phyloP scores from a whole-genome alignment of 257 asterid species.

The Ocimum tenuiflorum region DNA sequence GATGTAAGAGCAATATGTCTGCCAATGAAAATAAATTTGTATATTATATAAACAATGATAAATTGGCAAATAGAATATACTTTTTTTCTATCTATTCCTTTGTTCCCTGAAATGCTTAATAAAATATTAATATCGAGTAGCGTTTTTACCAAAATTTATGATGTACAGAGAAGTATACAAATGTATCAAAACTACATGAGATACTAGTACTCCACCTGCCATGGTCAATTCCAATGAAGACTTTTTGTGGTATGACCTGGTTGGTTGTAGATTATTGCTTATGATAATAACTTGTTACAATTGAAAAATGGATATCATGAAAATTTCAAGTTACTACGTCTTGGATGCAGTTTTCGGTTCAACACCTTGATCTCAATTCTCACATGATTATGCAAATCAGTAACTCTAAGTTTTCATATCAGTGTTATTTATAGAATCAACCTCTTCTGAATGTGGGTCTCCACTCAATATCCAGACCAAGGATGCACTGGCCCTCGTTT shows the following conservation, averaged over 20 bases:
- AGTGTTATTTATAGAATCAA: conserved; percentile 10
- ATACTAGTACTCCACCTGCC: background rate
- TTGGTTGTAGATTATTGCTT: background rate
- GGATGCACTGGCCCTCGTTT: conserved; percentile 45
- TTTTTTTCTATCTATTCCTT: background rate
- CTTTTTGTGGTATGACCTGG: background rate
- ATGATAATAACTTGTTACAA: background rate
- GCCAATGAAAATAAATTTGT: background rate
- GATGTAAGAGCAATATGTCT: background rate
- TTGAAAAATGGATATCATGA: background rate
- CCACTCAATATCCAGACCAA: conserved; percentile 97
- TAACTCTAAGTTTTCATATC: background rate
- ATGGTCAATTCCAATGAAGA: background rate
- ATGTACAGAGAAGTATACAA: no score
- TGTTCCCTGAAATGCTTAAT: background rate
- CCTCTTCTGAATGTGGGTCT: conserved; percentile 76
- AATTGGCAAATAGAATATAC: no score
- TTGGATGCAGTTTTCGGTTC: background rate
- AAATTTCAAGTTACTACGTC: background rate
- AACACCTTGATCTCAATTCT: background rate
- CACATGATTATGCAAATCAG: background rate
- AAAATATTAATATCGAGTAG: background rate
- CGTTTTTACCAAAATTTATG: no score
- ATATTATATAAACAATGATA: background rate
- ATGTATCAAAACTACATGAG: background rate